Evolutionary conservation across 805 yeast genomes (phyloP), one percentile per base, ranked within the genome.

Genomic region (Wickerhamomyces ciferrii): DNA sequence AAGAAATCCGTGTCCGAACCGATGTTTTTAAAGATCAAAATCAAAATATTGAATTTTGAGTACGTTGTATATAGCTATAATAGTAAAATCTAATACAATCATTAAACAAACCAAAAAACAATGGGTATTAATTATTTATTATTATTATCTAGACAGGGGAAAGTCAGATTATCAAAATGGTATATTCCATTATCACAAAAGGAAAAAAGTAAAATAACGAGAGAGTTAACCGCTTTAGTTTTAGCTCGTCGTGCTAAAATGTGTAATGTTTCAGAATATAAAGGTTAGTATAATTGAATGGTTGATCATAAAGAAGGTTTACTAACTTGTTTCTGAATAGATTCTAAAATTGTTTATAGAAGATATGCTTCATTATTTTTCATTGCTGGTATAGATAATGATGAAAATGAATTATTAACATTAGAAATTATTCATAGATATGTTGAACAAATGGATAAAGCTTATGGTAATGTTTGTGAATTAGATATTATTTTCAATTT

Each of bases 401-500:
- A 79, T 41, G 96, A 87, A 59, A 94, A 94, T 63, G 99, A 94
- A 63, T 72, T 94, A 52, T 67, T 88, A 45, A 83, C 95, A 1
- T 71, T 94, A 47, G 99, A 94, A 59, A 71, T 86, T 17, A 83
- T 94, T 43, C 99, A 94, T 63, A 74, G 97, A 50, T 94, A 83
- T 63, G 99, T 94, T 37, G 99, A 94, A 65, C 90, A 88, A 53
- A 89, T 94, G 97, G 99, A 94, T 70, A 84, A 86, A 56, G 81
- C 90, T 49, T 94, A 88, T 62, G 97, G 97, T 13, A 92, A 89
- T 60, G 99, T 94, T 17, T 90, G 97, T 67, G 99, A 94, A 64
- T 72, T 94, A 58, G 99, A 94, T 68, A 94, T 94, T 51, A 94
- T 94, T 43, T 94, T 94, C 76, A 94, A 95, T 60, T 94, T 94